phyloP scores from a whole-genome alignment of 2,329 filamentous ascomycete species.

The Coniochaeta ligniaria region DNA sequence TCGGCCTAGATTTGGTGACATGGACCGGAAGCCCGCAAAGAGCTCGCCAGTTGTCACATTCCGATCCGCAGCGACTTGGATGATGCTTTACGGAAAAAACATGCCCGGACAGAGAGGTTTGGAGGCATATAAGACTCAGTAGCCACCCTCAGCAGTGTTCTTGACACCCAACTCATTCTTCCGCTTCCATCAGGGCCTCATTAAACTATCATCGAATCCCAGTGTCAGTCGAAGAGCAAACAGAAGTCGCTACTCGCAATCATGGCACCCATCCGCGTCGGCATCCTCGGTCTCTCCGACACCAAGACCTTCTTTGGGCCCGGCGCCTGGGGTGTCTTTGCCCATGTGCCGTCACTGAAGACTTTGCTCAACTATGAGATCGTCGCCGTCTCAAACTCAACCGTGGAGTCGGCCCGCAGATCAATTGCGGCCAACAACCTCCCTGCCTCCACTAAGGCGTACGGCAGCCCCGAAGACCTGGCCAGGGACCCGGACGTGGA shows the following conservation, averaged over 20 bases:
- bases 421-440: constrained; percentile 33
- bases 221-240: not conserved
- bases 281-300: constrained; percentile 15
- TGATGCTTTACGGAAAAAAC: not conserved
- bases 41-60: not conserved
- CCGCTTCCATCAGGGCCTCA: too few species aligned
- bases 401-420: constrained; percentile 28
- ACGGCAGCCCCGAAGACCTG: constrained; percentile 33
- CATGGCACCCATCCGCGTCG: constrained; percentile 19
- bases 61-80: not conserved
- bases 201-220: too few species aligned
- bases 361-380: constrained; percentile 32
- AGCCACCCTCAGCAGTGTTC: too few species aligned
- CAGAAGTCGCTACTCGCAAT: not conserved
- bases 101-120: not conserved
- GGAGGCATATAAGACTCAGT: not conserved
- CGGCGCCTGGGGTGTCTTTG: constrained; percentile 23
- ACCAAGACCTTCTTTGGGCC: constrained; percentile 1
- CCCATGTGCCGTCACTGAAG: constrained; percentile 29
- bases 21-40: not conserved
- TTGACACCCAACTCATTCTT: too few species aligned
- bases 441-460: constrained; percentile 28
- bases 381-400: constrained; percentile 41
- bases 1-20: not conserved
- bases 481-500: constrained; percentile 38